Conservation (phyloP, 129 eudicot genomes). For the Flaveria linearis region DNA sequence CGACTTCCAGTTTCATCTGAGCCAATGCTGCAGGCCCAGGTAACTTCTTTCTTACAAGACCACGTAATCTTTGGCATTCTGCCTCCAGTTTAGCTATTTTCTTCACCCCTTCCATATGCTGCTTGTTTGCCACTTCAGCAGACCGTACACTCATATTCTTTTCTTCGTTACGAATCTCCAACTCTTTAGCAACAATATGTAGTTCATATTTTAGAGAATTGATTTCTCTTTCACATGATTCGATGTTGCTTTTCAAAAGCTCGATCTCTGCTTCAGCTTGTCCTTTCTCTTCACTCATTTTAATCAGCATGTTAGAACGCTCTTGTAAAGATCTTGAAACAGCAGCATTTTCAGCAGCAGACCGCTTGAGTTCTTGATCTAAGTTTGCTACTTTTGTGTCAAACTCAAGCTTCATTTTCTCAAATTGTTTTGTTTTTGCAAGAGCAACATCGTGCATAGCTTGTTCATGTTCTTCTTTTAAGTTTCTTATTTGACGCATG, state of each 20-base stretch:
- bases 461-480: slow-evolving; percentile 91
- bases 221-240: slow-evolving; percentile 85
- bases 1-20: slow-evolving; percentile 97
- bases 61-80: slow-evolving; percentile 93
- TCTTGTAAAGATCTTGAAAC: slow-evolving; percentile 87
- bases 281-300: slow-evolving; percentile 79
- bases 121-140: slow-evolving; percentile 93
- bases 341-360: slow-evolving; percentile 85
- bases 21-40: slow-evolving; percentile 99
- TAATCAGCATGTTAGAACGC: slow-evolving; percentile 79
- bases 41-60: slow-evolving; percentile 90
- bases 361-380: slow-evolving; percentile 73
- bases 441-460: slow-evolving; percentile 58
- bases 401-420: slow-evolving; percentile 71
- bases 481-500: slow-evolving; percentile 89
- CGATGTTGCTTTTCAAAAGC: slow-evolving; percentile 62
- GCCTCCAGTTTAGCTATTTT: slow-evolving; percentile 94
- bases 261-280: slow-evolving; percentile 91
- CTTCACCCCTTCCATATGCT: slow-evolving; percentile 86
- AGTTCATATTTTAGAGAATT: slow-evolving; percentile 84
- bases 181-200: slow-evolving; percentile 81
- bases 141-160: slow-evolving; percentile 86
- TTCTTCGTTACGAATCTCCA: slow-evolving; percentile 93
- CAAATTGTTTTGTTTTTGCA: slow-evolving; percentile 64
- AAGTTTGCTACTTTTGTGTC: slow-evolving; percentile 61